A percentile compares a stretch with the other conserved stretches of the same genome.
phyloP scores from a whole-genome alignment of 108 stramenopile species.

The Licmophora abbreviata region DNA sequence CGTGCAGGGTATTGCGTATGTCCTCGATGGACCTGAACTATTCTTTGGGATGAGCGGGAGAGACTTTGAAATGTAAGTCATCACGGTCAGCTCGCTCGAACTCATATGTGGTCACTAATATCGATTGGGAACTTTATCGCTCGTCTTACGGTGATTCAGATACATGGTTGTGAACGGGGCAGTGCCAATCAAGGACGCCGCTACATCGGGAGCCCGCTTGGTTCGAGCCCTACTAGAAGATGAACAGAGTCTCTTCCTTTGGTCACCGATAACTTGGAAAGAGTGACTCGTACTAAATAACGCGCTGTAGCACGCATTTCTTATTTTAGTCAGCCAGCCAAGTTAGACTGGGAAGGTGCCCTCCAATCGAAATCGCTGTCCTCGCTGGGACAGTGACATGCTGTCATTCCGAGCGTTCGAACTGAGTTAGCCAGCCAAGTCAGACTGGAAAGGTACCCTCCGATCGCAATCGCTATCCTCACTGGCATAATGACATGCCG shows the following conservation, averaged over 20 bases:
- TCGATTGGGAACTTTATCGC: background rate
- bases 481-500: slow-evolving; percentile 38
- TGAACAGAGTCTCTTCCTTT: slow-evolving; percentile 46
- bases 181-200: slow-evolving; percentile 38
- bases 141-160: slow-evolving; percentile 3
- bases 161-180: slow-evolving; percentile 23
- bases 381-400: slow-evolving; percentile 33
- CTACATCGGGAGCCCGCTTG: slow-evolving; percentile 50
- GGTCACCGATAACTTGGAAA: slow-evolving; percentile 49
- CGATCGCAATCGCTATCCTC: slow-evolving; percentile 1
- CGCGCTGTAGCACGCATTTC: background rate
- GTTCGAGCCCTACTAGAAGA: slow-evolving; percentile 50
- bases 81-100: slow-evolving; percentile 3
- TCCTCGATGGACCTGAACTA: slow-evolving; percentile 51
- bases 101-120: background rate
- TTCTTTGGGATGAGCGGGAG: slow-evolving; percentile 63
- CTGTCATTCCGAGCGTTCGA: slow-evolving; percentile 33
- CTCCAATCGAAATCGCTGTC: background rate
- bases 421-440: no score
- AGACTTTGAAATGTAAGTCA: slow-evolving; percentile 61
- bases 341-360: no score
- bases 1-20: slow-evolving; percentile 55
- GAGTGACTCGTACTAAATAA: background rate
- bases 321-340: no score
- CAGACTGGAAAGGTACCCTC: no score